These are phyloP conservation scores for Claviceps spartinae DNA, from an alignment of 2,329 filamentous ascomycete species.

Conservation along the genomic window DNA sequence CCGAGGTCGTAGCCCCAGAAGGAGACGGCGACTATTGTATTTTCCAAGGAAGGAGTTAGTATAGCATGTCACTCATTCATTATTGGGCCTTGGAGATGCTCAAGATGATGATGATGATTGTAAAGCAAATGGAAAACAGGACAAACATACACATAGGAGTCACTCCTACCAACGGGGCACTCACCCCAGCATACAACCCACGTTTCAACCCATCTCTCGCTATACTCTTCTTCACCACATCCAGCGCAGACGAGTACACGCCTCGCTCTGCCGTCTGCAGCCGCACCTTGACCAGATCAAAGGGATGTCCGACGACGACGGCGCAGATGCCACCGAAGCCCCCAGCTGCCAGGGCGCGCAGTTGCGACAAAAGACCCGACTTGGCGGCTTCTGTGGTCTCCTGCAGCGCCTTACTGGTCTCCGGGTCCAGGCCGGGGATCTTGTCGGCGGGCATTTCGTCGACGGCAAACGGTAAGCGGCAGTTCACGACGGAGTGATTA, in stretches of 20 bases:
- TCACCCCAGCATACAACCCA: slow-evolving; percentile 93
- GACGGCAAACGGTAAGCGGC: neutral
- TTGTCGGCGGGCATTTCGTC: slow-evolving; percentile 20
- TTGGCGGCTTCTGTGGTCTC: slow-evolving; percentile 25
- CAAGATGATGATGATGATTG: too few relatives aligned
- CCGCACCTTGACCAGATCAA: slow-evolving; percentile 94
- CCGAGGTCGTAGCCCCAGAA: slow-evolving; percentile 90
- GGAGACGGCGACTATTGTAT: slow-evolving; percentile 46
- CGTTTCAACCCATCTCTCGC: slow-evolving; percentile 68
- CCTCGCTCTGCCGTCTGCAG: slow-evolving; percentile 92
- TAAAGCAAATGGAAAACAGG: neutral
- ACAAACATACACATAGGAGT: slow-evolving; percentile 88
- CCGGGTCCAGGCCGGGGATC: slow-evolving; percentile 28
- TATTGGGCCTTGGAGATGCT: too few relatives aligned
- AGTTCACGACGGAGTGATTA: too few relatives aligned
- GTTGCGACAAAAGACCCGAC: slow-evolving; percentile 31
- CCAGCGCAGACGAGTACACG: slow-evolving; percentile 78
- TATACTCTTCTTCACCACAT: slow-evolving; percentile 80
- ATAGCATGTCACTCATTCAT: too few relatives aligned
- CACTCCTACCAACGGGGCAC: slow-evolving; percentile 84
- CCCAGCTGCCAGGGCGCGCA: slow-evolving; percentile 76
- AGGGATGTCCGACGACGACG: slow-evolving; percentile 88
- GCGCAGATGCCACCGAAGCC: slow-evolving; percentile 90
- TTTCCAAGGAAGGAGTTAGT: too few relatives aligned
- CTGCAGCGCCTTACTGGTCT: slow-evolving; percentile 24